A percentile compares a stretch with the other conserved stretches of the same genome.
Conservation (phyloP, 495 filamentous ascomycete genomes). For the Friedmanniomyces endolithicus region DNA sequence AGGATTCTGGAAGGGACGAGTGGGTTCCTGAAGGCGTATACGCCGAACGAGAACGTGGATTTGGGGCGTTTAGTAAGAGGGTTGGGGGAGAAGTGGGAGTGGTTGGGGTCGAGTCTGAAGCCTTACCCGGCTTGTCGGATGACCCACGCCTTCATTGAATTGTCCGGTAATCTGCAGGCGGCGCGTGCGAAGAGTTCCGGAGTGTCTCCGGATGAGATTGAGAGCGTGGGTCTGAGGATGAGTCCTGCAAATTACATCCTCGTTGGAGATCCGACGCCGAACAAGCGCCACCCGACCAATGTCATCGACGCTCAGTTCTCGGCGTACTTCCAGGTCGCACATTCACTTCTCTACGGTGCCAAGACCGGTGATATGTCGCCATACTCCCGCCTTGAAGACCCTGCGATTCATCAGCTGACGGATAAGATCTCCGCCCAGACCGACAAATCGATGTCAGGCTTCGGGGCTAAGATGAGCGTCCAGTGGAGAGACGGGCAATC, state of each 20-base stretch:
- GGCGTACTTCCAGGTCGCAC: slow-evolving; percentile 21
- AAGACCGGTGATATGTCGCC: slow-evolving; percentile 16
- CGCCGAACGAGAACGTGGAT: slow-evolving; percentile 14
- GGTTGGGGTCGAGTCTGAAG: slow-evolving; percentile 13
- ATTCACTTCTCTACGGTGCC: slow-evolving; percentile 19
- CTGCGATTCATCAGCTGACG: slow-evolving; percentile 12
- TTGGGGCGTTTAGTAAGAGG: slow-evolving; percentile 9
- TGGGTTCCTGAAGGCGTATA: slow-evolving; percentile 23
- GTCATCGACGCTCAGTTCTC: slow-evolving; percentile 23
- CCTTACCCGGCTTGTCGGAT: slow-evolving; percentile 24
- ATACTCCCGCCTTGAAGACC: slow-evolving; percentile 16
- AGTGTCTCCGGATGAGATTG: slow-evolving; percentile 10
- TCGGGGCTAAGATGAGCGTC: slow-evolving; percentile 11
- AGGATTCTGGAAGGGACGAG: slow-evolving; percentile 20
- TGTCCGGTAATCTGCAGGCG: slow-evolving; percentile 8
- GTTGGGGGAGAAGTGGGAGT: slow-evolving; percentile 20
- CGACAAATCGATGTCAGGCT: slow-evolving; percentile 11
- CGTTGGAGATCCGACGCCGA: slow-evolving; percentile 21
- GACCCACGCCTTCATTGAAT: slow-evolving; percentile 23
- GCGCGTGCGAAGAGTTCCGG: neutral
- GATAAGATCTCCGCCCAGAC: slow-evolving; percentile 16
- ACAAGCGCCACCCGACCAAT: slow-evolving; percentile 23
- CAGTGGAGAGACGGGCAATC: slow-evolving; percentile 14
- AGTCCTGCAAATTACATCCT: slow-evolving; percentile 17
- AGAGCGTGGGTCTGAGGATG: slow-evolving; percentile 11